A percentile compares a stretch with the other conserved stretches of the same genome.
Conservation (phyloP, 2,329 filamentous ascomycete species). For the Sclerotinia sclerotiorum region DNA sequence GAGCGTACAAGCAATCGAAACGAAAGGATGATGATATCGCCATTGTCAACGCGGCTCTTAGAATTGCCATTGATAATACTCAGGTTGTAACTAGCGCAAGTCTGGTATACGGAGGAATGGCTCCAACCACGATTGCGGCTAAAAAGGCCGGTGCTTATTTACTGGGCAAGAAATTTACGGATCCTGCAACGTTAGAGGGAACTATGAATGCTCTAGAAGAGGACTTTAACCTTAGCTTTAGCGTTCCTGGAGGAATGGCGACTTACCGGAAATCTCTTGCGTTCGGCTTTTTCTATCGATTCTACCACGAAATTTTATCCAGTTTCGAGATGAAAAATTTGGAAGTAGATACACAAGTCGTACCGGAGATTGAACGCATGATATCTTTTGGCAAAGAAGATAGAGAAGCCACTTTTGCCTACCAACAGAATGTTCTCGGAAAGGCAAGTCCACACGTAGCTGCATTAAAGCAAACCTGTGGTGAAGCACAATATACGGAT, state of each 20-base stretch:
- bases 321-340: slow-evolving; percentile 52
- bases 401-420: slow-evolving; percentile 69
- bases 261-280: slow-evolving; percentile 91
- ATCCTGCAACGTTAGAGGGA: slow-evolving; percentile 81
- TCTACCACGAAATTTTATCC: slow-evolving; percentile 84
- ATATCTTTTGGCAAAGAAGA: slow-evolving; percentile 83
- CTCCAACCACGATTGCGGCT: slow-evolving; percentile 83
- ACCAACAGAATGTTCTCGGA: slow-evolving; percentile 79
- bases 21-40: slow-evolving; percentile 98
- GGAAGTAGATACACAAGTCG: slow-evolving; percentile 68
- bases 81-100: slow-evolving; percentile 72
- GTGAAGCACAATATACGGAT: slow-evolving; percentile 94
- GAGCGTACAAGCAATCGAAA: slow-evolving; percentile 95
- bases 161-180: slow-evolving; percentile 73
- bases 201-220: slow-evolving; percentile 84
- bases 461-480: slow-evolving; percentile 88
- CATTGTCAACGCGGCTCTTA: slow-evolving; percentile 86
- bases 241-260: slow-evolving; percentile 95
- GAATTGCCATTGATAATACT: slow-evolving; percentile 67
- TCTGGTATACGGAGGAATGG: slow-evolving; percentile 94
- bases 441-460: slow-evolving; percentile 86
- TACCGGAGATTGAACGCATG: slow-evolving; percentile 80
- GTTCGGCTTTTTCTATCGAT: slow-evolving; percentile 93
- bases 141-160: slow-evolving; percentile 75
- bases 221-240: slow-evolving; percentile 86